phyloP scores from a whole-genome alignment of 306 rosid species.

The peach (Prunus persica) region Prunus_persica_NCBIv2 NC_034009.1:7522501-7523000 shows the following conservation, averaged over 20 bases:
- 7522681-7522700: not conserved
- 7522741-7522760: not conserved
- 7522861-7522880: too few relatives aligned
- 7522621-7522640: too few relatives aligned
- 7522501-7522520: accelerated
- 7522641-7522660: not conserved
- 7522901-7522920: too few relatives aligned
- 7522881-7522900: too few relatives aligned
- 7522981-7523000: too few relatives aligned
- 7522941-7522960: too few relatives aligned
- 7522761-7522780: not conserved
- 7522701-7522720: not conserved
- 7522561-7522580: not conserved
- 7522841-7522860: too few relatives aligned
- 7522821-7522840: not conserved
- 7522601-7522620: not conserved
- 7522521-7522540: too few relatives aligned
- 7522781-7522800: not conserved
- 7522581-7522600: not conserved
- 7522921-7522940: too few relatives aligned
- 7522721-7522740: not conserved
- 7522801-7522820: not conserved
- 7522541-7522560: too few relatives aligned
- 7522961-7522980: too few relatives aligned
- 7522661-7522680: not conserved